These are phyloP conservation scores for Cordia subcordata DNA, from an alignment of 257 asterid genomes.

Conservation along the genomic window DNA sequence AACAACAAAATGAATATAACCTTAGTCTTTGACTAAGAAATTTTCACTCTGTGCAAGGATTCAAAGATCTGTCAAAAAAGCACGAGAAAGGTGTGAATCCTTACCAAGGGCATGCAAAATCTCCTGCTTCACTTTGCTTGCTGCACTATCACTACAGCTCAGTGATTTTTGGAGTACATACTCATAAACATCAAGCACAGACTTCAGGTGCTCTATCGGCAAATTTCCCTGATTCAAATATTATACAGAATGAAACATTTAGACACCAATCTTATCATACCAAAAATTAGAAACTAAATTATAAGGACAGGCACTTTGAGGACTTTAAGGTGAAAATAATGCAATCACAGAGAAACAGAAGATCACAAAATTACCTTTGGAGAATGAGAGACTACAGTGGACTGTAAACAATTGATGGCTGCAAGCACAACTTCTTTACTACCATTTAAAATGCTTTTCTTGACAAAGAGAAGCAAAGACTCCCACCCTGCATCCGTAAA, in stretches of 20 bases:
- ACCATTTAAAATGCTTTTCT: conserved; percentile 77
- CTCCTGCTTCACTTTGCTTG: conserved; percentile 95
- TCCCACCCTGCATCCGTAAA: conserved; percentile 72
- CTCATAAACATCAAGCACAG: conserved; percentile 83
- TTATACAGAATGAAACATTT: conserved; percentile 16
- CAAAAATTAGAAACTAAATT: not conserved
- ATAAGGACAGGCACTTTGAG: not conserved
- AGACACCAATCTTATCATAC: not conserved
- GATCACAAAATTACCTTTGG: conserved; percentile 53
- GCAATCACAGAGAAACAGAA: conserved; percentile 9
- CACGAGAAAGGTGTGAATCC: conserved; percentile 13
- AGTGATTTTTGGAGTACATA: conserved; percentile 66
- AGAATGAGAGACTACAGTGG: conserved; percentile 85
- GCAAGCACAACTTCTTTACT: conserved; percentile 96
- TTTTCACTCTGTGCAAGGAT: too few species aligned
- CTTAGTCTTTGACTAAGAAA: not conserved
- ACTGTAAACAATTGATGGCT: conserved; percentile 89
- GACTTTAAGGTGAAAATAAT: not conserved
- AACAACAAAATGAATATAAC: not conserved
- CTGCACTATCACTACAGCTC: conserved; percentile 40
- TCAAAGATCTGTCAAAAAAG: conserved; percentile 2
- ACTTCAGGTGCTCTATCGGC: conserved; percentile 60
- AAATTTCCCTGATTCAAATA: conserved; percentile 64
- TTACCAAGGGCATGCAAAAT: conserved; percentile 90
- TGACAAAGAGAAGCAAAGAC: conserved; percentile 66